Conservation (phyloP, 257 asterid genomes). For the Solanum appendiculatum region DNA sequence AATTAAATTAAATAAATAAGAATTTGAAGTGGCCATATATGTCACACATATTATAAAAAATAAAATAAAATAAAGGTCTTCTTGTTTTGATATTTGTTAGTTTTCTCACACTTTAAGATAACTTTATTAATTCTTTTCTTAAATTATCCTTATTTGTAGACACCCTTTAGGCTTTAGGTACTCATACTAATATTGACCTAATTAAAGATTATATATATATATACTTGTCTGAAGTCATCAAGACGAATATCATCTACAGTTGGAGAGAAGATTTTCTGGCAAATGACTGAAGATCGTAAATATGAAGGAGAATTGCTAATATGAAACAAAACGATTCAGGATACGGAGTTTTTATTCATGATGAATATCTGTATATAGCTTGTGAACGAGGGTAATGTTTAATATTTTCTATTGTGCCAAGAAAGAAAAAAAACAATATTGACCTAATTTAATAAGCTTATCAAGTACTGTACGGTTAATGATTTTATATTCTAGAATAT, state of each 20-base stretch:
- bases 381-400: too few species aligned
- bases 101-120: background rate
- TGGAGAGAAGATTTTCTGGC: accelerated
- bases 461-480: background rate
- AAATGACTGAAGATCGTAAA: background rate
- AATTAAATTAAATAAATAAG: background rate
- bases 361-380: accelerated
- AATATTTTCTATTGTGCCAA: background rate
- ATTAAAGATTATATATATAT: background rate
- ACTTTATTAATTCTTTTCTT: background rate
- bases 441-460: background rate
- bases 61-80: background rate
- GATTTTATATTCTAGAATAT: background rate
- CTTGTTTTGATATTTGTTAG: background rate
- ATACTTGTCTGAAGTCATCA: too few species aligned
- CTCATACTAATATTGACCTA: background rate
- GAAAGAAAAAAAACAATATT: background rate
- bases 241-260: too few species aligned
- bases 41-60: background rate
- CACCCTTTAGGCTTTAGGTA: background rate
- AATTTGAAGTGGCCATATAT: background rate
- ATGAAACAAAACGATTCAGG: too few species aligned
- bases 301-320: too few species aligned
- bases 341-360: too few species aligned
- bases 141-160: background rate